phyloP scores from a whole-genome alignment of 805 yeast genomes.

The Monosporozyma unispora region DNA sequence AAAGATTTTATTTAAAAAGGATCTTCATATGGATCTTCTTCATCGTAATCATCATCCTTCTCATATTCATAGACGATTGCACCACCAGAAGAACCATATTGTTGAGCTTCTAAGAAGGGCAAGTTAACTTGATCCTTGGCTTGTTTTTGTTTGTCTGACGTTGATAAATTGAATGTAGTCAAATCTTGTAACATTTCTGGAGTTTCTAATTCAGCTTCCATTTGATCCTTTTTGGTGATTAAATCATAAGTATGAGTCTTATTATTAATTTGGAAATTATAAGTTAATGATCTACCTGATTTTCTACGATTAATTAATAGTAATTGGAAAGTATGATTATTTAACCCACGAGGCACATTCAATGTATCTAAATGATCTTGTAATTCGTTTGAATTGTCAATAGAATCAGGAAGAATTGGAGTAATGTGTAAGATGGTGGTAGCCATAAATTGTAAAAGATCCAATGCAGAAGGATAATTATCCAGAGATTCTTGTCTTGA shows the following conservation, averaged over 20 bases:
- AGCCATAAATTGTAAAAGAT: slow-evolving; percentile 59
- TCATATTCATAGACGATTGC: slow-evolving; percentile 95
- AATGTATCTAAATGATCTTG: slow-evolving; percentile 34
- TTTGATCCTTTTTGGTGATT: slow-evolving; percentile 18
- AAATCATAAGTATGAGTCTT: slow-evolving; percentile 34
- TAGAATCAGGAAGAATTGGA: slow-evolving; percentile 31
- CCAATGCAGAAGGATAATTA: slow-evolving; percentile 45
- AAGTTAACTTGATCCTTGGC: slow-evolving; percentile 81
- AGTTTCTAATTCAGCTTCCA: slow-evolving; percentile 29
- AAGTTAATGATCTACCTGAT: slow-evolving; percentile 69
- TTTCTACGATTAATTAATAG: slow-evolving; percentile 63
- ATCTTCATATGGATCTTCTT: slow-evolving; percentile 95
- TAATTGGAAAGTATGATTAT: slow-evolving; percentile 39
- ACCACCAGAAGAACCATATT: slow-evolving; percentile 62
- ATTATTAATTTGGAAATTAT: slow-evolving; percentile 46
- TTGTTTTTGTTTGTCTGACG: slow-evolving; percentile 61
- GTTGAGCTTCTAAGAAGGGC: slow-evolving; percentile 88
- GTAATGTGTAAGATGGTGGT: slow-evolving; percentile 58
- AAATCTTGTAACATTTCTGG: slow-evolving; percentile 54
- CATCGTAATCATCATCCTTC: slow-evolving; percentile 95
- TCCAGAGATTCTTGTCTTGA: slow-evolving; percentile 7
- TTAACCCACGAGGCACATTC: slow-evolving; percentile 44
- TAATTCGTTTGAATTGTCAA: slow-evolving; percentile 40
- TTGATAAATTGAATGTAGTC: slow-evolving; percentile 80
- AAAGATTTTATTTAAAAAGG: slow-evolving; percentile 48